Percentiles rank a stretch among this genome's conserved stretches.
phyloP scores from a whole-genome alignment of 495 filamentous ascomycete species.

The Choiromyces venosus region DNA sequence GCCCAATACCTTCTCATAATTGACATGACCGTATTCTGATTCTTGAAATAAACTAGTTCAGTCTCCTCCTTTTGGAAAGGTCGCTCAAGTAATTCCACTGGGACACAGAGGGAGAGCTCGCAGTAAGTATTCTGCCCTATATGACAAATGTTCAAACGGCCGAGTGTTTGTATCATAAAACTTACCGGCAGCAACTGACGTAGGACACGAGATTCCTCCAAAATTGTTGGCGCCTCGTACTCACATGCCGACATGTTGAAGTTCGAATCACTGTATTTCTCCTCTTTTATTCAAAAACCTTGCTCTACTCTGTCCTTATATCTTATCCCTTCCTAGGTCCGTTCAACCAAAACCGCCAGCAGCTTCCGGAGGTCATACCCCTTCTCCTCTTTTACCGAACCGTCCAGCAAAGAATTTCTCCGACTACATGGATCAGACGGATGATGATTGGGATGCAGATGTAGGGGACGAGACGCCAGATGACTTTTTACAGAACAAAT shows the following conservation, averaged over 20 bases:
- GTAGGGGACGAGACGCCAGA: constrained; percentile 49
- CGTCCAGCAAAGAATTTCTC: constrained; percentile 55
- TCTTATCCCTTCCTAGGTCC: constrained; percentile 53
- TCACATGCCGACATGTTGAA: constrained; percentile 93
- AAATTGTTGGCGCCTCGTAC: constrained; percentile 92
- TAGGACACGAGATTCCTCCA: constrained; percentile 59
- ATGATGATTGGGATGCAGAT: constrained; percentile 68
- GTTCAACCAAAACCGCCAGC: constrained; percentile 57
- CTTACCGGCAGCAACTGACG: constrained; percentile 3
- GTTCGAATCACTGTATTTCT: constrained; percentile 62
- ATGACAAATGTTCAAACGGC: not conserved
- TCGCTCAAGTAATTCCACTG: constrained; percentile 46
- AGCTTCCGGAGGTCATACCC: constrained; percentile 18
- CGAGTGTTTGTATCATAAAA: not conserved
- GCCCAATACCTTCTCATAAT: not conserved
- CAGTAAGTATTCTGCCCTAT: constrained; percentile 24
- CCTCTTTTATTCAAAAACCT: constrained; percentile 21
- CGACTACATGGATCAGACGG: constrained; percentile 66
- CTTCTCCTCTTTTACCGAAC: constrained; percentile 30
- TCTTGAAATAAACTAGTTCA: constrained; percentile 52
- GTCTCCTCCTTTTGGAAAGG: constrained; percentile 87
- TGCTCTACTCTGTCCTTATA: constrained; percentile 32
- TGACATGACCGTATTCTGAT: constrained; percentile 24
- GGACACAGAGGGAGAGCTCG: constrained; percentile 42
- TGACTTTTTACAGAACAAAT: constrained; percentile 38